Base-by-base conservation (phyloP, 2,329 filamentous ascomycete species). In the Penicillium brasilianum region DNA sequence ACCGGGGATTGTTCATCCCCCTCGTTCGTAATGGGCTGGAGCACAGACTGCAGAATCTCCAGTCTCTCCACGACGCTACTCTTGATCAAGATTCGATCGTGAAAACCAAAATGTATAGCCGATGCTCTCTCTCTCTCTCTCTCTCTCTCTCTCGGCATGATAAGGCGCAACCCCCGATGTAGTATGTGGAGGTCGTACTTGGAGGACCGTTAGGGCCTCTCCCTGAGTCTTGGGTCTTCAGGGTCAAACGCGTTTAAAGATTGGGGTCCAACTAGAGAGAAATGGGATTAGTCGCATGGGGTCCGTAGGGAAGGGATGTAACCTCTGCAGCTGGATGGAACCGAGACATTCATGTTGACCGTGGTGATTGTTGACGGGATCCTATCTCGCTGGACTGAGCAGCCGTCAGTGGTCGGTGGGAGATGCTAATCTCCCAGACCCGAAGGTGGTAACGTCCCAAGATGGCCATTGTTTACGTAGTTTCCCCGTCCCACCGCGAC, bases 141-240 rank as follows among this genome's bases (percentile, higher is more conserved):
- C n/a, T n/a, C n/a, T n/a, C n/a, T 3, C 13, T 34, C 28, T 18
- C 28, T 28, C 50, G 14, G 36, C 22, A 39, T 14, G 32, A 32
- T 36, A 25, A 52, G 49, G 28, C 28, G 46, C 32, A 51, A 43
- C 18, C 44, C 52, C 55, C 52, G 49, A 62, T 69, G 63, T 65
- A 48, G 58, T 46, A 65, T 65, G 57, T 59, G 55, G 57, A 63
- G 50, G 62, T 65, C 58, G 60, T 50, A 65, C 58, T 58, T 55
- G 55, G 25, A 34, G 39, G 18, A 36, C 32, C 22, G 3, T 37
- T 52, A 25, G 30, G 30, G 56, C 41, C 16, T 22, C 16, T 22
- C 16, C 25, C 20, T 9, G 18, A n/a, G 8, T 11, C 18, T 16
- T n/a, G 18, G 18, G n/a, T 20, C 18, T 16, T 22, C 49, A 28